These are phyloP conservation scores for Quercus parvula DNA, from an alignment of 306 rosid genomes.

Conservation along the genomic window DNA sequence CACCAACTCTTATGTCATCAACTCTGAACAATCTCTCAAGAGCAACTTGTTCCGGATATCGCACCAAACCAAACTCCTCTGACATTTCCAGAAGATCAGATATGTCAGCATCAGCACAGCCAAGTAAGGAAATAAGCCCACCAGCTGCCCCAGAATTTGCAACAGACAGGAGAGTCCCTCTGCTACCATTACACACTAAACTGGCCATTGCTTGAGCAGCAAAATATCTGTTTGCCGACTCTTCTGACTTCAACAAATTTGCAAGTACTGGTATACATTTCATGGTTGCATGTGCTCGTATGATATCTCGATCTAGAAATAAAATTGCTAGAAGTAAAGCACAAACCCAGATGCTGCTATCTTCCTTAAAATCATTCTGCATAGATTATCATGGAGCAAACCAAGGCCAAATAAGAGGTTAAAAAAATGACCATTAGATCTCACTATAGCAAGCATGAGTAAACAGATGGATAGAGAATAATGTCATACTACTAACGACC, in stretches of 20 bases:
- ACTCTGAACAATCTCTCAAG: conserved; percentile 94
- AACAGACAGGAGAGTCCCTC: conserved; percentile 96
- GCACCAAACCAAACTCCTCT: conserved; percentile 85
- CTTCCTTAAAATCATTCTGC: conserved; percentile 90
- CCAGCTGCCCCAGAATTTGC: conserved; percentile 98
- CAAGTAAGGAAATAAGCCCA: conserved; percentile 92
- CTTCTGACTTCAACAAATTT: conserved; percentile 84
- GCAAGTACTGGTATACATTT: conserved; percentile 84
- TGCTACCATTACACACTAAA: conserved; percentile 96
- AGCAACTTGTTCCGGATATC: conserved; percentile 93
- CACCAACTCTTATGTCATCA: conserved; percentile 94
- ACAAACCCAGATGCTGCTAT: conserved; percentile 85
- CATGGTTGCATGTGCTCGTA: conserved; percentile 79
- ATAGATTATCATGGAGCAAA: conserved; percentile 28
- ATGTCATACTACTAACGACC: conserved; percentile 7
- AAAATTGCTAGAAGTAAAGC: conserved; percentile 80
- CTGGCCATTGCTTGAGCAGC: conserved; percentile 94
- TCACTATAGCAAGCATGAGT: background rate
- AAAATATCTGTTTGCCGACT: conserved; percentile 76
- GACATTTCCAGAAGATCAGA: conserved; percentile 85
- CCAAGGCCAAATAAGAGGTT: conserved; percentile 14
- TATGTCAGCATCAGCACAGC: conserved; percentile 89
- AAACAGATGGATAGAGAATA: conserved; percentile 17
- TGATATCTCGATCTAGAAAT: conserved; percentile 94
- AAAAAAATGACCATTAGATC: background rate